Evolutionary conservation across 768 basidiomycete species (phyloP).

Genomic region (Glaciozyma antarctica): DNA sequence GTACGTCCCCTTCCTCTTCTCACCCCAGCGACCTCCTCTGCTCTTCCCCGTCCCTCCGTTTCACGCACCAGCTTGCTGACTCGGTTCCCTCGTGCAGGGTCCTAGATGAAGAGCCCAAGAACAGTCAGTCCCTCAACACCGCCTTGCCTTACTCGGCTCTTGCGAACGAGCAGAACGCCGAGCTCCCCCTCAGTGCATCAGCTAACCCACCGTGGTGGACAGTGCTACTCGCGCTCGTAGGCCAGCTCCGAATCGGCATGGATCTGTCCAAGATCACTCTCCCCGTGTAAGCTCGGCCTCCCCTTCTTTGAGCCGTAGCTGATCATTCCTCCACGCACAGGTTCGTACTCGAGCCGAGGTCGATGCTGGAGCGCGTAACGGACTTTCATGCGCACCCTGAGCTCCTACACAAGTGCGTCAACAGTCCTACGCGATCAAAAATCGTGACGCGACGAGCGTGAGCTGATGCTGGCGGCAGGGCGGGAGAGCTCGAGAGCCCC

Average conservation of each 20-base stretch:
- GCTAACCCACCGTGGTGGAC: not conserved
- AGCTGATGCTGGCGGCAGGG: constrained; percentile 45
- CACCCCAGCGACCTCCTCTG: not conserved
- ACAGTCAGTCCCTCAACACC: constrained; percentile 38
- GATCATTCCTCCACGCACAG: constrained; percentile 36
- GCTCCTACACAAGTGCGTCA: constrained; percentile 78
- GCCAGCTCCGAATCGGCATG: constrained; percentile 53
- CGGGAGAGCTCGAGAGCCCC: constrained; percentile 65
- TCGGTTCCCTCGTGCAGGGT: not conserved
- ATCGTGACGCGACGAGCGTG: too few relatives aligned
- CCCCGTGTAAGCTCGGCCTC: constrained; percentile 44
- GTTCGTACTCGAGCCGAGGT: constrained; percentile 92
- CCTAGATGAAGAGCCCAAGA: constrained; percentile 33
- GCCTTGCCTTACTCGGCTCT: constrained; percentile 48
- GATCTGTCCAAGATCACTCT: constrained; percentile 90
- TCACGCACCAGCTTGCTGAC: not conserved
- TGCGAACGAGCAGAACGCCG: not conserved
- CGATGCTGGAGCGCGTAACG: constrained; percentile 95
- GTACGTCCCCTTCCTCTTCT: not conserved
- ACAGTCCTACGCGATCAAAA: not conserved
- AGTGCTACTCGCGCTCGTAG: constrained; percentile 8
- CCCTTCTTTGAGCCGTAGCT: not conserved
- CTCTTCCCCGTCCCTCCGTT: not conserved
- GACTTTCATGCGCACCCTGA: constrained; percentile 99
- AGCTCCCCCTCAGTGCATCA: not conserved